These are phyloP conservation scores for Physocladia obscura DNA, from an alignment of 192 early-diverging fungal species.

Conservation along the genomic window DNA sequence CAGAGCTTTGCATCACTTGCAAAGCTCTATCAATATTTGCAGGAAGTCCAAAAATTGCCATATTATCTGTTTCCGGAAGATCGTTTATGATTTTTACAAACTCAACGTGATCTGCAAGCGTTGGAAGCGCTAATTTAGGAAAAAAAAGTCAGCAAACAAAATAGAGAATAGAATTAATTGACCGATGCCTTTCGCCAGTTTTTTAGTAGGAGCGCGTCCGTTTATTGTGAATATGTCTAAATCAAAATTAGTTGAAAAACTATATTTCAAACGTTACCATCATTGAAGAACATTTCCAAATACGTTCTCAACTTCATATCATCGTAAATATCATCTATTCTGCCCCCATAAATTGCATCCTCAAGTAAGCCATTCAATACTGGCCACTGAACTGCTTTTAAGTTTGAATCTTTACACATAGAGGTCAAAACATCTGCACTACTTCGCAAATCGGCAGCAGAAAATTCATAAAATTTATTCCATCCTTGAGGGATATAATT, in stretches of 20 bases:
- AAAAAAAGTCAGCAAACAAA: not conserved
- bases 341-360: constrained; percentile 63
- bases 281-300: constrained; percentile 53
- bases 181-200: constrained; percentile 47
- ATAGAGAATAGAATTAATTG: not conserved
- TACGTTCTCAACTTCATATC: constrained; percentile 48
- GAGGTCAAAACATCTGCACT: constrained; percentile 48
- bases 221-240: constrained; percentile 44
- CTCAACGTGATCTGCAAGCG: constrained; percentile 36
- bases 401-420: constrained; percentile 34
- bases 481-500: constrained; percentile 65
- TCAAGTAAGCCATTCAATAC: constrained; percentile 53
- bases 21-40: constrained; percentile 52
- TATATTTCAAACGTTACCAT: constrained; percentile 39
- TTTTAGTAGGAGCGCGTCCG: constrained; percentile 40
- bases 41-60: constrained; percentile 49
- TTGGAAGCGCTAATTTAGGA: constrained; percentile 40
- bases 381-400: constrained; percentile 47
- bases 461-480: constrained; percentile 67
- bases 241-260: not conserved
- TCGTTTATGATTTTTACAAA: constrained; percentile 42
- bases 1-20: constrained; percentile 36
- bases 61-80: constrained; percentile 49
- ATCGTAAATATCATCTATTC: constrained; percentile 56
- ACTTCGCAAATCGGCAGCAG: constrained; percentile 54